phyloP scores from a whole-genome alignment of 768 basidiomycete genomes.

The Clavulina sp. region DNA sequence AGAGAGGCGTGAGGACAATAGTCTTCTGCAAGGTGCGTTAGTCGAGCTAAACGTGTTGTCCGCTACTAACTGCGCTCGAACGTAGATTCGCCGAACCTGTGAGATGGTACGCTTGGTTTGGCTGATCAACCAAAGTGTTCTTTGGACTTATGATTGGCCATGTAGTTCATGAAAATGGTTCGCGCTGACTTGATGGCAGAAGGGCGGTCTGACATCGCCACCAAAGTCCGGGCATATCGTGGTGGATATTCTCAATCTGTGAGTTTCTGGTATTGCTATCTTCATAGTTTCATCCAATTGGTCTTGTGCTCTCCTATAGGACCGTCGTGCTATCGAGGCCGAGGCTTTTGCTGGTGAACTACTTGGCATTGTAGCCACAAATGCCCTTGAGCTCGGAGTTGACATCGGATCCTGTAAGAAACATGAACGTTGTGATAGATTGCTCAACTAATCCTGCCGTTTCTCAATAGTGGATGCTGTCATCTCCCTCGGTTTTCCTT shows the following conservation, averaged over 20 bases:
- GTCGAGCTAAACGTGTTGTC: neutral
- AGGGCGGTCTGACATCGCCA: slow-evolving; percentile 57
- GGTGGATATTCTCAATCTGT: slow-evolving; percentile 71
- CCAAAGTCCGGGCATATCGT: slow-evolving; percentile 64
- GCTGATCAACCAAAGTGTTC: neutral
- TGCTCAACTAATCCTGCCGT: too few species aligned
- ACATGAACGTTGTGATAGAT: too few species aligned
- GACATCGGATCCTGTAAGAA: slow-evolving; percentile 40
- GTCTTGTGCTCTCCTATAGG: slow-evolving; percentile 24
- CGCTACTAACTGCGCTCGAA: neutral
- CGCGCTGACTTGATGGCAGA: slow-evolving; percentile 52
- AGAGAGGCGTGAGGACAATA: slow-evolving; percentile 60
- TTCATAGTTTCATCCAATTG: neutral
- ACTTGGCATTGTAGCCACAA: slow-evolving; percentile 77
- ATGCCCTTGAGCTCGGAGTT: slow-evolving; percentile 81
- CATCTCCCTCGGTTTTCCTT: slow-evolving; percentile 75
- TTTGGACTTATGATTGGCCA: neutral
- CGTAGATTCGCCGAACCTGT: slow-evolving; percentile 60
- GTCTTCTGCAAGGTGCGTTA: slow-evolving; percentile 68
- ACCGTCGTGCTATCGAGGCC: slow-evolving; percentile 65
- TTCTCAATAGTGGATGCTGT: slow-evolving; percentile 55
- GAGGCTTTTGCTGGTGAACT: slow-evolving; percentile 75
- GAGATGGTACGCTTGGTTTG: slow-evolving; percentile 37
- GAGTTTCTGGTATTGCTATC: slow-evolving; percentile 1
- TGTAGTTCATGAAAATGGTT: neutral